A percentile compares a stretch with the other conserved stretches of the same genome.
Evolutionary conservation across 495 filamentous ascomycete species (phyloP).

Genomic region (Xylaria castorea): DNA sequence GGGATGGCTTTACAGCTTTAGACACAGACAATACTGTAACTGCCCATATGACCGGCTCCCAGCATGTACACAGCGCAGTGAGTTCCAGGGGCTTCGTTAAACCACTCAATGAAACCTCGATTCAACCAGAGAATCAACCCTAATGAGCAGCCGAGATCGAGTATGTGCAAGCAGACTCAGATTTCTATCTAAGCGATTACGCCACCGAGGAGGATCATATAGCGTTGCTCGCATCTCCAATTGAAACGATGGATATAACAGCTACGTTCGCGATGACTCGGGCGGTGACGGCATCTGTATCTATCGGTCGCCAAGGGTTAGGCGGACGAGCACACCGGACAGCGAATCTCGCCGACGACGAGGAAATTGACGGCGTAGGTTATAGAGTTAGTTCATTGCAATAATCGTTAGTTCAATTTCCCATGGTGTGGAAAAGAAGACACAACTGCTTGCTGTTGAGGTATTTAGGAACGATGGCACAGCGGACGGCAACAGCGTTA

Average conservation of each 20-base stretch:
- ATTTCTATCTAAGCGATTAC: conserved; percentile 7
- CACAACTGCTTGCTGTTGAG: conserved; percentile 65
- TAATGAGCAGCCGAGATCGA: conserved; percentile 1
- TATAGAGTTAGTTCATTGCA: conserved; percentile 66
- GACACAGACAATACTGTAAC: background rate
- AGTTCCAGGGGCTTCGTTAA: conserved; percentile 7
- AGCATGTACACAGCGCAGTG: conserved; percentile 10
- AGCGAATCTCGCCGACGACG: conserved; percentile 41
- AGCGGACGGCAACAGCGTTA: conserved; percentile 52
- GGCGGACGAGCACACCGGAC: conserved; percentile 54
- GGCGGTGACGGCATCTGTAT: conserved; percentile 57
- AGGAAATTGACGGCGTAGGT: conserved; percentile 41
- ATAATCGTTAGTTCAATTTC: conserved; percentile 63
- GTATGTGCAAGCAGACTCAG: conserved; percentile 14
- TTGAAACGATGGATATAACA: conserved; percentile 45
- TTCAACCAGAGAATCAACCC: background rate
- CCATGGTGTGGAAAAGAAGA: conserved; percentile 67
- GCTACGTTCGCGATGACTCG: conserved; percentile 59
- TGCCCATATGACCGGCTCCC: background rate
- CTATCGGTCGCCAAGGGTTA: conserved; percentile 60
- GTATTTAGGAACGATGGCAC: conserved; percentile 57
- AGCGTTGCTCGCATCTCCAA: conserved; percentile 62
- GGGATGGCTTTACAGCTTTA: background rate
- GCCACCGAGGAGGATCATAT: conserved; percentile 55
- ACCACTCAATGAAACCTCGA: background rate